These are phyloP conservation scores for Exophiala sp. DNA, from an alignment of 2,329 filamentous ascomycete genomes.

Conservation along the genomic window DNA sequence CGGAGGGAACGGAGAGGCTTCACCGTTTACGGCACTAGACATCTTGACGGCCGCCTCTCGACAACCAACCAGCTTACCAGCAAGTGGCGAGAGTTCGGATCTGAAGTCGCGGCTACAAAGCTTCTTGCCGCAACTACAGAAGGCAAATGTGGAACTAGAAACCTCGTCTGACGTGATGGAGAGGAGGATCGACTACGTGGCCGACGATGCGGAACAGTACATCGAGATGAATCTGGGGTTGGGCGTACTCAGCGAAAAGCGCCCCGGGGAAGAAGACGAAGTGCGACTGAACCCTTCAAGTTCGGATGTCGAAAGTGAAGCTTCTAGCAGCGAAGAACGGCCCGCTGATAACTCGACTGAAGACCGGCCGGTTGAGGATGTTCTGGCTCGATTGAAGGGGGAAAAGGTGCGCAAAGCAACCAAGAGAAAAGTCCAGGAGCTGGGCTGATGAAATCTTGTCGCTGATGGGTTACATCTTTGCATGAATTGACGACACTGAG, in stretches of 20 bases:
- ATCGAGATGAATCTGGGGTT: constrained; percentile 44
- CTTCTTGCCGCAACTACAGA: constrained; percentile 41
- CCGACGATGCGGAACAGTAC: constrained; percentile 35
- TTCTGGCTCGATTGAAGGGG: constrained; percentile 13
- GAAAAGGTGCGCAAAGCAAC: constrained; percentile 1
- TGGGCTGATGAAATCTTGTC: no score
- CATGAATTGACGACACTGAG: no score
- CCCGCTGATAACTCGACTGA: constrained; percentile 1
- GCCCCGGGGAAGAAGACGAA: background rate
- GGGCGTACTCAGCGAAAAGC: constrained; percentile 41
- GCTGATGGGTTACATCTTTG: no score
- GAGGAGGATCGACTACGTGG: constrained; percentile 34
- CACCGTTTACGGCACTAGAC: no score
- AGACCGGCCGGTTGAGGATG: background rate
- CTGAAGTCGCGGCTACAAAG: constrained; percentile 37
- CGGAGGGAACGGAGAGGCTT: no score
- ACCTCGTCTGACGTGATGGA: constrained; percentile 33
- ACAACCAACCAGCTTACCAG: background rate
- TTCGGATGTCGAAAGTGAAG: background rate
- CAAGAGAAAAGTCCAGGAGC: constrained; percentile 24
- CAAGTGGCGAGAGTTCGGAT: constrained; percentile 2
- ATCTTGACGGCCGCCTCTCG: background rate
- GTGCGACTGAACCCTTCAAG: background rate
- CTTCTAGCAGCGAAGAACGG: background rate
- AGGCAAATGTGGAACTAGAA: constrained; percentile 40